Evolutionary conservation across 352 stramenopile species (phyloP), one percentile per base, ranked within the genome.

Genomic region (Phytophthora constricta): DNA sequence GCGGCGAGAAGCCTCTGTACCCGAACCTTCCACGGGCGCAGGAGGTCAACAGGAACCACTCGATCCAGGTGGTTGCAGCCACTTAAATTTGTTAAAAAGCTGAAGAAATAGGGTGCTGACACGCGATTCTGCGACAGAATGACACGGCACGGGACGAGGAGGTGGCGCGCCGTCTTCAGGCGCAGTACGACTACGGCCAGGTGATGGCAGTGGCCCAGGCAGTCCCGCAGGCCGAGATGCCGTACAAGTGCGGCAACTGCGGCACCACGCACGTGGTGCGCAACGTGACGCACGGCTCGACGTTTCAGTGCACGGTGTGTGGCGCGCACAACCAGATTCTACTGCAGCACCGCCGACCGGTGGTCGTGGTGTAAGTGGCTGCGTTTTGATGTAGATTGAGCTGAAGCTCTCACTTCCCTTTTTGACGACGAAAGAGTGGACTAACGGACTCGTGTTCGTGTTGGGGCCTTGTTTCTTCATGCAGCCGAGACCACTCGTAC

Each of bases 181-280:
- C 55, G 19, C 69, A 90, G 50, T 83, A 80, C 56, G 65, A 90
- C 68, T 70, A 76, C 46, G 65, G 70, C 16, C 28, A 65, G 51
- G 28, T 55, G 19, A 57, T 75, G 49, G 76, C 80, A 16, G 17
- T 89, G 14, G 82, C 82, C 19, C 70, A 82, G 46, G 61, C 77
- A 25, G 66, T 82, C 25, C 42, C 55, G 8, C 77, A 76, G 13
- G 43, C 43, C 5, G 70, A 87, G 33, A 51, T 83, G 50, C 85
- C 81, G 20, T 88, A 79, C 69, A 89, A 85, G 56, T 93, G 85
- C 56, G 84, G 85, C 41, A 72, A 76, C 28, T 93, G 85, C 48
- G 73, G 82, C 16, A 85, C 68, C 31, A 85, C 71, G 17, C 82
- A 91, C 60, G 55, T 86, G 31, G 85, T 93, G 59, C 81, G 81